These are phyloP conservation scores for Leishmania mexicana DNA, from an alignment of 208 protist genomes.

Conservation along the genomic window DNA sequence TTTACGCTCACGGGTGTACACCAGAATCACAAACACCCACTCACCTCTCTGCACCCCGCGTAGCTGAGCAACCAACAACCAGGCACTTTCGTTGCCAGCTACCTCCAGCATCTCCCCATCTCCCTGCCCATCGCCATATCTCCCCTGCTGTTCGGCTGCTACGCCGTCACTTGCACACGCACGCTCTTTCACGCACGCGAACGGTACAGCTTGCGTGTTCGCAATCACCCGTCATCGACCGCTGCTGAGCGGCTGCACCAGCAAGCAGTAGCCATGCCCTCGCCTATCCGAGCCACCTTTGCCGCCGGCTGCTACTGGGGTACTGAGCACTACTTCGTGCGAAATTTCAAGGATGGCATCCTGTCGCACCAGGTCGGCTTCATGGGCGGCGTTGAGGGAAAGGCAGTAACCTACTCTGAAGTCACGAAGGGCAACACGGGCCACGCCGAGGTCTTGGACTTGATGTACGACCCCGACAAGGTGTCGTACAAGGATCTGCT, in stretches of 20 bases:
- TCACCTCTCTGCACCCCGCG: not conserved
- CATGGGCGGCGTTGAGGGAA: conserved; percentile 71
- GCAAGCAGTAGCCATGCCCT: conserved; percentile 8
- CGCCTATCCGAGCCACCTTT: conserved; percentile 70
- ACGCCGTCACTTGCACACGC: not conserved
- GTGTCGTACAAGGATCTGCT: conserved; percentile 89
- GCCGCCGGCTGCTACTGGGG: conserved; percentile 94
- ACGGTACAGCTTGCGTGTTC: not conserved
- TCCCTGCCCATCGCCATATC: conserved; percentile 18
- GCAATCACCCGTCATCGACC: not conserved
- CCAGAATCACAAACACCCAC: not conserved
- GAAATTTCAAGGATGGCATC: conserved; percentile 82
- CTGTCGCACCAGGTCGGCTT: conserved; percentile 87
- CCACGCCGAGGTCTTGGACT: conserved; percentile 95
- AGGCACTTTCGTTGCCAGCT: not conserved
- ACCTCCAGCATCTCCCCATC: not conserved
- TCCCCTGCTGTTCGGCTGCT: not conserved
- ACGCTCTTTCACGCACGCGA: not conserved
- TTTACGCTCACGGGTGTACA: not conserved
- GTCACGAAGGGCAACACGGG: conserved; percentile 94
- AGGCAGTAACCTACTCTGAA: conserved; percentile 72
- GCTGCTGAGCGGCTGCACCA: not conserved
- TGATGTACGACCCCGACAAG: conserved; percentile 84
- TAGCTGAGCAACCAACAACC: not conserved
- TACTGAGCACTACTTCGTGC: conserved; percentile 91